Percentiles rank a stretch among this genome's conserved stretches.
Conservation (phyloP, 192 early-diverging fungal genomes). For the Coemansia sp. region DNA sequence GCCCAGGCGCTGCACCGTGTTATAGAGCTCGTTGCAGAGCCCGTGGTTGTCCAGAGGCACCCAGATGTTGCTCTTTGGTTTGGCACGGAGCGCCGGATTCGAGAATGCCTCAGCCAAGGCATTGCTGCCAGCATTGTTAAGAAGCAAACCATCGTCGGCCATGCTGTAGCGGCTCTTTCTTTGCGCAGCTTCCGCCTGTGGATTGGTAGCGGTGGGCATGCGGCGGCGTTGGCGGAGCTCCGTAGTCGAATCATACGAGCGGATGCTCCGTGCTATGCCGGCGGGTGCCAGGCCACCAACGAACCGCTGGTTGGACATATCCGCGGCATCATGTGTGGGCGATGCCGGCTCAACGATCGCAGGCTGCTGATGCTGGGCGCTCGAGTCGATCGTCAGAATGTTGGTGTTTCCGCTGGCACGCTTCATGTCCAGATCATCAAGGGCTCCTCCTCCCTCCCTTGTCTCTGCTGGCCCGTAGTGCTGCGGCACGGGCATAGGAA, state of each 20-base stretch:
- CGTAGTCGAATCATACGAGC: slow-evolving; percentile 36
- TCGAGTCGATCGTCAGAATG: slow-evolving; percentile 36
- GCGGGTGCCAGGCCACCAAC: slow-evolving; percentile 1
- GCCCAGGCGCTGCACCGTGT: slow-evolving; percentile 23
- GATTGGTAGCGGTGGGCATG: background rate
- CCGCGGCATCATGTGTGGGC: slow-evolving; percentile 9
- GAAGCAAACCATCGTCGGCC: slow-evolving; percentile 9
- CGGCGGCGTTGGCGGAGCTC: slow-evolving; percentile 40
- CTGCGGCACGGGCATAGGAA: slow-evolving; percentile 31
- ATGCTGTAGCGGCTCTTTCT: slow-evolving; percentile 33
- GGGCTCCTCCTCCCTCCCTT: background rate
- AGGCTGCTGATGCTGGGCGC: background rate
- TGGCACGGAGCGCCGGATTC: slow-evolving; percentile 40
- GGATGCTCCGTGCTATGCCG: slow-evolving; percentile 21
- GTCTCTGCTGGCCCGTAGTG: slow-evolving; percentile 23
- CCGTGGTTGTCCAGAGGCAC: slow-evolving; percentile 43
- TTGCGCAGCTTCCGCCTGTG: background rate
- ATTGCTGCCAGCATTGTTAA: slow-evolving; percentile 11
- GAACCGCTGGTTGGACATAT: background rate
- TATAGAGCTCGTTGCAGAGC: slow-evolving; percentile 27
- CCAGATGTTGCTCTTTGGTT: slow-evolving; percentile 27
- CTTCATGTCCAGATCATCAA: background rate
- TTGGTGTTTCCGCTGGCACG: slow-evolving; percentile 32
- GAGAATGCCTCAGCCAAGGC: slow-evolving; percentile 35
- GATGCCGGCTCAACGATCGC: background rate